phyloP scores from a whole-genome alignment of 23 red algal species.

The Gracilaria gracilis region DNA sequence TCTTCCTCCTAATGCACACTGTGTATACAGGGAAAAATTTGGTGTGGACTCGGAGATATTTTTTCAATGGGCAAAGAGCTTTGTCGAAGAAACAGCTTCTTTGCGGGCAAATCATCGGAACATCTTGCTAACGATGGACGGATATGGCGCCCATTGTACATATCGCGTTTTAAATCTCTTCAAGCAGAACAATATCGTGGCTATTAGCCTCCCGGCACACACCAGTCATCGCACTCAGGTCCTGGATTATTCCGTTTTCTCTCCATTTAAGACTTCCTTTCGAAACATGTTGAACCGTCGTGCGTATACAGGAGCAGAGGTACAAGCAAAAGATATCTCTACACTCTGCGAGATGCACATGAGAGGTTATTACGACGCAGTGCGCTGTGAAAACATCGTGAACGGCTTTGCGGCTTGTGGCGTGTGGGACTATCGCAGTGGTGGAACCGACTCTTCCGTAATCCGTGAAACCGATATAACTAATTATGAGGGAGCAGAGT shows the following conservation, averaged over 20 bases:
- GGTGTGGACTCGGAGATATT: conserved; percentile 4
- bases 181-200: too few relatives aligned
- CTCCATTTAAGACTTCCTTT: not conserved
- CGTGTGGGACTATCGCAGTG: not conserved
- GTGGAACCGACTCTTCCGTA: not conserved
- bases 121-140: not conserved
- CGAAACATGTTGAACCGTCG: not conserved
- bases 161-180: too few relatives aligned
- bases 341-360: not conserved
- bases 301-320: not conserved
- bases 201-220: too few relatives aligned
- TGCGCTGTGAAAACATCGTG: not conserved
- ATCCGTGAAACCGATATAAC: not conserved
- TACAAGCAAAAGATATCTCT: not conserved
- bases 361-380: not conserved
- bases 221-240: too few relatives aligned
- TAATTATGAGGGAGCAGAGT: too few relatives aligned
- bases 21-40: conserved; percentile 10
- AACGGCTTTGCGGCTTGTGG: not conserved
- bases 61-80: conserved; percentile 2
- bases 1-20: conserved; percentile 3
- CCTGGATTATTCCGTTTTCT: not conserved
- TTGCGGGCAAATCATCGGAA: not conserved
- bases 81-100: not conserved
- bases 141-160: not conserved